Conservation (phyloP, 139 green algal genomes). For the Closterium sp. region DNA sequence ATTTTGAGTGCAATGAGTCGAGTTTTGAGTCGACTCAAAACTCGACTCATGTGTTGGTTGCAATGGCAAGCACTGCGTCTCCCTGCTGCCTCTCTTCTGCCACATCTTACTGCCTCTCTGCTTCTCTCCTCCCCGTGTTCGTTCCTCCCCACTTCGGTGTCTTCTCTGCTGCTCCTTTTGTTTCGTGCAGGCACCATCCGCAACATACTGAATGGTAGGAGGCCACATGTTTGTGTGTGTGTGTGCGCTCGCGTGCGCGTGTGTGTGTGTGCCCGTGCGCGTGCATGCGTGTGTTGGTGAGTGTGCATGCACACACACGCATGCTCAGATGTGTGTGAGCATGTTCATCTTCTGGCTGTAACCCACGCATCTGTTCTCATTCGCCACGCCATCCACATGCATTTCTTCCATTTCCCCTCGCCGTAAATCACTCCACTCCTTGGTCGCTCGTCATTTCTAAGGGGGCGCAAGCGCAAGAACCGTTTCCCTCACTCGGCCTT, state of each 20-base stretch:
- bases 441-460: no score
- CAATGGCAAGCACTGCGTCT: no score
- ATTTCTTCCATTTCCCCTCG: no score
- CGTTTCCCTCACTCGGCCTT: no score
- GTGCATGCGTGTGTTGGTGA: neutral
- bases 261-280: neutral
- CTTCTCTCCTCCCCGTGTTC: neutral
- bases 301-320: neutral
- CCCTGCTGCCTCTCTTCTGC: no score
- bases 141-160: neutral
- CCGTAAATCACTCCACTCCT: no score
- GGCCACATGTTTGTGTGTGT: neutral
- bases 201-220: conserved; percentile 38
- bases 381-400: no score
- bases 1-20: no score
- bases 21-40: no score
- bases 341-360: neutral
- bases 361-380: neutral
- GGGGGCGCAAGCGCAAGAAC: no score
- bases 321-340: neutral
- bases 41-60: no score
- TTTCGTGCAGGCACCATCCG: conserved; percentile 68
- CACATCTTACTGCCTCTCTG: no score
- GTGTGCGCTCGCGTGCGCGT: neutral
- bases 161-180: neutral